phyloP scores from a whole-genome alignment of 2,329 filamentous ascomycete species.

The Fusarium sp. region DNA sequence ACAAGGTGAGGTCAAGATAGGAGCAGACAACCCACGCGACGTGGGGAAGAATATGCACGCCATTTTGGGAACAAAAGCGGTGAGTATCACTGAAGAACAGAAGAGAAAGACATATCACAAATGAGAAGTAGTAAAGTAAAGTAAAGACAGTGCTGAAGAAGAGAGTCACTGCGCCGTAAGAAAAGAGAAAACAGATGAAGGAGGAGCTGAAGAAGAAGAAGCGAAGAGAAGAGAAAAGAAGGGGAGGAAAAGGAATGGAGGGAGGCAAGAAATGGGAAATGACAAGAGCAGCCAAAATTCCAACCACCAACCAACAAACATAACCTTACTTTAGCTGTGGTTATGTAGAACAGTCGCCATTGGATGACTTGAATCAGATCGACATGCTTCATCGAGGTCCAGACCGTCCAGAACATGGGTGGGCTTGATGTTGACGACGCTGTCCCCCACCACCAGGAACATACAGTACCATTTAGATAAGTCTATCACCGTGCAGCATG shows the following conservation, averaged over 20 bases:
- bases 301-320: constrained; percentile 7
- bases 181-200: constrained; percentile 3
- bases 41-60: constrained; percentile 21
- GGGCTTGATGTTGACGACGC: constrained; percentile 30
- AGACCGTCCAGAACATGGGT: constrained; percentile 39
- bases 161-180: neutral
- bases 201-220: neutral
- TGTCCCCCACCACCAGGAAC: constrained; percentile 31
- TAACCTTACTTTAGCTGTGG: constrained; percentile 13
- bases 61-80: constrained; percentile 18
- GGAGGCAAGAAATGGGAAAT: neutral
- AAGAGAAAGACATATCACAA: neutral
- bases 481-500: constrained; percentile 7
- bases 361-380: constrained; percentile 37
- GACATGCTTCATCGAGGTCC: constrained; percentile 41
- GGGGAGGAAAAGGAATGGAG: neutral
- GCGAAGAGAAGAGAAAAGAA: neutral
- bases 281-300: constrained; percentile 2
- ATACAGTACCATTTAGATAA: constrained; percentile 23
- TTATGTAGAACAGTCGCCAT: constrained; percentile 32
- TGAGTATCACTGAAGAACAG: constrained; percentile 7
- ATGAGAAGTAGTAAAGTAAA: neutral
- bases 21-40: constrained; percentile 22
- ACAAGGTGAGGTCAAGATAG: constrained; percentile 58
- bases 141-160: neutral